Base-by-base conservation (phyloP, 495 filamentous ascomycete genomes). In the Bacidia rubella region DNA sequence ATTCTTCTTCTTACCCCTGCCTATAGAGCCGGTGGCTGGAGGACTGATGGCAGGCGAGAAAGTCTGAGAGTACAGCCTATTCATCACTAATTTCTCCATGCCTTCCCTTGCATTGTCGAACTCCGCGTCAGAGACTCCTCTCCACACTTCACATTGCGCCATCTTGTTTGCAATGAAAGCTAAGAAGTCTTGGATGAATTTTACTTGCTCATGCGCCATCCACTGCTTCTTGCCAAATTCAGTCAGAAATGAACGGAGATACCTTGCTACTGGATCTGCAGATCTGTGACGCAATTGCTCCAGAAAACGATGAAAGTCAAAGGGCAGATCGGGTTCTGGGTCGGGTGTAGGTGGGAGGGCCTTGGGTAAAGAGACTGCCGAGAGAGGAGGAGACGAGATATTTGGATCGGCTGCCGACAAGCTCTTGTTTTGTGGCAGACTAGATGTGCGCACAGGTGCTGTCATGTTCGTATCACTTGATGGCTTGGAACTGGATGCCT, bases 41-140 rank as follows among this genome's bases (percentile, higher is more conserved):
- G 86, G 69, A 3, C 87, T 80, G 47, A 99, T 99, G 15, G 85
- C 85, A 1, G 92, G 90, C 1, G 92, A 94, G 65, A 99, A 99
- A 0, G 93, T 94, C 65, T 99, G 93, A 1, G 83, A 81, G 63
- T 99, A 97, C 3, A 99, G 71, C 50, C 93, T 77, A 64, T 99
- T 99, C 92, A 99, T 99, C 17, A 99, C 92, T 22, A 99, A 79
- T 63, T 99, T 99, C 74, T 99, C 92, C 93, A 99, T 99, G 25
- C 92, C 92, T 70, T 99, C 92, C 57, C 87, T 78, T 12, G 93
- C 93, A 70, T 99, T 96, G 66, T 97, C 92, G 64, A 99, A 96
- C 62, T 99, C 92, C 7, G 85, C 87, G 64, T 97, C 93, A 0
- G 90, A 94, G 0, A 96, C 88, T 39, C 89, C 84, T 45, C 87